Percentiles rank a stretch among this genome's conserved stretches.
phyloP scores from a whole-genome alignment of 352 stramenopile species.

The Phytopythium aichiense region DNA sequence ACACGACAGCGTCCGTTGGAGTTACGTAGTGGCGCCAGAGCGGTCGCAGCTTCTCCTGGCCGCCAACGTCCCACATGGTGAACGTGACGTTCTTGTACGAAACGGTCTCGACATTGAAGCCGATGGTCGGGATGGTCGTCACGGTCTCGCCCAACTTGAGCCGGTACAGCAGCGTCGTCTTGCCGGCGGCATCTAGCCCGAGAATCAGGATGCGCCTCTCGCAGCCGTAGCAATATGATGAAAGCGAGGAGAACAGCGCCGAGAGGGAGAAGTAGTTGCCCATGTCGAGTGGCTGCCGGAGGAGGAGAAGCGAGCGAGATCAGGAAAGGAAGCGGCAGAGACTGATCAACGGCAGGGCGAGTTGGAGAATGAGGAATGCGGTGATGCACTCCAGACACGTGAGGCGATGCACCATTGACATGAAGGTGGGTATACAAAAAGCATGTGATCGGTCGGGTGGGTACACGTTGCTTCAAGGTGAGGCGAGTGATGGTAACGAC shows the following conservation, averaged over 20 bases:
- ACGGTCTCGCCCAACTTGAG: constrained; percentile 76
- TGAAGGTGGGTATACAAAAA: background rate
- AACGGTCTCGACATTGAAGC: constrained; percentile 86
- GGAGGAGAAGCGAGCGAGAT: too few relatives aligned
- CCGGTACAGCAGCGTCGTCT: constrained; percentile 95
- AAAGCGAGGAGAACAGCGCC: constrained; percentile 23
- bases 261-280: constrained; percentile 41
- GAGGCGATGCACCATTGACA: background rate
- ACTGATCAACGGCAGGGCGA: background rate
- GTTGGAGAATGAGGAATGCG: background rate
- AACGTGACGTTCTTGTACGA: constrained; percentile 69
- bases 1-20: constrained; percentile 74
- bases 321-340: background rate
- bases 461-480: background rate
- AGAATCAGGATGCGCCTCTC: constrained; percentile 83
- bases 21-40: constrained; percentile 75
- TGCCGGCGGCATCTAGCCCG: constrained; percentile 93
- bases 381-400: background rate
- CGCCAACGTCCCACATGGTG: constrained; percentile 83
- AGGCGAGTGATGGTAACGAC: background rate
- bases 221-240: constrained; percentile 27
- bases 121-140: constrained; percentile 79
- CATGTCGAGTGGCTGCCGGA: constrained; percentile 15
- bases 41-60: constrained; percentile 29
- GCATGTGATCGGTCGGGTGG: background rate